Percentiles rank a stretch among this genome's conserved stretches.
These are phyloP conservation scores for Ambrosia trifida DNA, from an alignment of 129 eudicot genomes.

Conservation along the genomic window DNA sequence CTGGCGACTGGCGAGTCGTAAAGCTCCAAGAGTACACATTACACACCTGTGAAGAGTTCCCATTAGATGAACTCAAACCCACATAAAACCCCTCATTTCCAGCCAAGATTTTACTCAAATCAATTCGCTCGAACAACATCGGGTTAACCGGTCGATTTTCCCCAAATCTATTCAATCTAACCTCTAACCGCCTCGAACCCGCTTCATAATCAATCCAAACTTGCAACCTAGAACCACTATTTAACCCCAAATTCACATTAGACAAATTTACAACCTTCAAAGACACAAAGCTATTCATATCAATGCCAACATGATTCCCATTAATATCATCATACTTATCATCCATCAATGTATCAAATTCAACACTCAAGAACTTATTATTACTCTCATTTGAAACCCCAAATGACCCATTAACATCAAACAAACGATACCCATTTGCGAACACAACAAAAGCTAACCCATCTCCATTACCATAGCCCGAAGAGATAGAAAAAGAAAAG, in stretches of 20 bases:
- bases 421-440: constrained; percentile 46
- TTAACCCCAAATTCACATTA: constrained; percentile 45
- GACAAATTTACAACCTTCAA: constrained; percentile 61
- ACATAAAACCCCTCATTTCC: constrained; percentile 41
- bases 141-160: constrained; percentile 60
- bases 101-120: constrained; percentile 59
- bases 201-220: constrained; percentile 87
- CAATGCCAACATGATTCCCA: constrained; percentile 71
- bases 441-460: constrained; percentile 77
- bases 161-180: constrained; percentile 55
- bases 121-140: constrained; percentile 48
- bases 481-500: constrained; percentile 66
- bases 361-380: constrained; percentile 56
- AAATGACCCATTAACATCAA: constrained; percentile 53
- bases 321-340: constrained; percentile 54
- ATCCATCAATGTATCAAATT: constrained; percentile 63
- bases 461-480: constrained; percentile 47
- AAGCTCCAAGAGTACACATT: constrained; percentile 77
- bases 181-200: constrained; percentile 56
- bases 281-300: constrained; percentile 47
- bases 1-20: constrained; percentile 45
- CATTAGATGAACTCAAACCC: constrained; percentile 65
- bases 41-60: constrained; percentile 62
- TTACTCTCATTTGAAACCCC: constrained; percentile 47
- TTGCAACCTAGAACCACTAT: constrained; percentile 63